Base-by-base conservation (phyloP, 1,284 basidiomycete genomes). In the Neonothopanus nambi region DNA sequence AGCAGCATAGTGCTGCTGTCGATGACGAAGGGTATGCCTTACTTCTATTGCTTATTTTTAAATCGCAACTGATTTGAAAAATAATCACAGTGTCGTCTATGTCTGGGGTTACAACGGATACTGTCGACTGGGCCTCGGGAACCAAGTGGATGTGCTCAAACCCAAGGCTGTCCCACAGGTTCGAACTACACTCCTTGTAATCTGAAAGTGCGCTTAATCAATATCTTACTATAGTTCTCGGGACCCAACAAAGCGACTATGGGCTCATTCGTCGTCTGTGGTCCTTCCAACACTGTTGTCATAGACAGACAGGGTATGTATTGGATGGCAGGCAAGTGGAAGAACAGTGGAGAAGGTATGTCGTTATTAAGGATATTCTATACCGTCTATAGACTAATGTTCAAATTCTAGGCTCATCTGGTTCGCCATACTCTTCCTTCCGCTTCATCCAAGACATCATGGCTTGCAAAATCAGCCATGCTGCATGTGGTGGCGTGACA, bases 61-160 rank as follows among this genome's bases (percentile, higher is more conserved):
- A 13, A 11, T 26, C 20, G 12, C 21, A 18, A 9, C n/a, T 15
- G 17, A 21, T 18, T 37, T 21, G 5, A 21, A 3, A 18, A 17
- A 9, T 23, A 9, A 18, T 48, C 57, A 24, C 58, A 87, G 88
- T 2, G 63, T 83, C 52, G 88, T 94, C 8, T 93, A 90, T 61
- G 89, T 90, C 8, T 96, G 93, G 92, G 91, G 91, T 3, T 91
- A 87, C 68, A 88, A 89, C 60, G 86, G 89, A 21, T 88, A 93
- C 68, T 88, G 88, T 65, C 81, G 91, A 51, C 78, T 93, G 48
- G 87, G 91, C 41, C 75, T 92, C 39, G 93, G 93, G 3, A 88
- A 91, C 61, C 93, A 95, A 67, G 84, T 89, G 48, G 92, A 97
- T 60, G 80, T 80, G 1, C 71, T 93, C 30, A 78, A 82, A 17